phyloP scores from a whole-genome alignment of 305 asterid genomes.

The Petunia hybrid region DNA sequence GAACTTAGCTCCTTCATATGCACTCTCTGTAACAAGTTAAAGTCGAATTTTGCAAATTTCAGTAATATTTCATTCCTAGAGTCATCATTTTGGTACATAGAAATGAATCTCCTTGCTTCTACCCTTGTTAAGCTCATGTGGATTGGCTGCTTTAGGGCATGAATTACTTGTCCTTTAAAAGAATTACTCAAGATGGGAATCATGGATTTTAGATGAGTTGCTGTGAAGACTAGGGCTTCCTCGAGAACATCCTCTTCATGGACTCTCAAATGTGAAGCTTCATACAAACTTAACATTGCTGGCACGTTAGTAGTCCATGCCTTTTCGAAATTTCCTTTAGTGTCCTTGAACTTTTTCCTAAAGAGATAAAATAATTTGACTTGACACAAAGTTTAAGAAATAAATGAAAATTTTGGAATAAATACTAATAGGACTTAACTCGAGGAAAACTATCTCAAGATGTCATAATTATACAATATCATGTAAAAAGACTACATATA shows the following conservation, averaged over 20 bases:
- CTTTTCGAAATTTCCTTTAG: constrained; percentile 34
- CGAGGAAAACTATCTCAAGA: no score
- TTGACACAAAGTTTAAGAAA: no score
- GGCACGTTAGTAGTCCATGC: constrained; percentile 27
- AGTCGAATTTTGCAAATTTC: constrained; percentile 49
- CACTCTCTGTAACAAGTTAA: constrained; percentile 48
- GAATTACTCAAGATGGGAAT: background rate
- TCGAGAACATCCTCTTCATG: constrained; percentile 49
- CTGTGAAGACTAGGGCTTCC: constrained; percentile 44
- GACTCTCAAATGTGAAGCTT: constrained; percentile 43
- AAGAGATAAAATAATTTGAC: no score
- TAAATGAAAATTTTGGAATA: no score
- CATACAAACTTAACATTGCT: constrained; percentile 51
- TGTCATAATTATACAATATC: no score
- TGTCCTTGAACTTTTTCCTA: constrained; percentile 36
- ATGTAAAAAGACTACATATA: no score
- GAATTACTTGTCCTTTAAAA: constrained; percentile 21
- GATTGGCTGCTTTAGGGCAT: constrained; percentile 46
- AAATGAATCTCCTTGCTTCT: constrained; percentile 40
- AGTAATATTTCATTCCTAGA: constrained; percentile 34
- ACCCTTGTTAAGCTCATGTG: constrained; percentile 36
- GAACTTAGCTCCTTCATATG: constrained; percentile 46
- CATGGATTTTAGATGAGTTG: constrained; percentile 32
- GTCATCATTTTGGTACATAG: constrained; percentile 40
- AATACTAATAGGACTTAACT: no score